Evolutionary conservation across 495 filamentous ascomycete species (phyloP).

Genomic region (Lepraria neglecta): DNA sequence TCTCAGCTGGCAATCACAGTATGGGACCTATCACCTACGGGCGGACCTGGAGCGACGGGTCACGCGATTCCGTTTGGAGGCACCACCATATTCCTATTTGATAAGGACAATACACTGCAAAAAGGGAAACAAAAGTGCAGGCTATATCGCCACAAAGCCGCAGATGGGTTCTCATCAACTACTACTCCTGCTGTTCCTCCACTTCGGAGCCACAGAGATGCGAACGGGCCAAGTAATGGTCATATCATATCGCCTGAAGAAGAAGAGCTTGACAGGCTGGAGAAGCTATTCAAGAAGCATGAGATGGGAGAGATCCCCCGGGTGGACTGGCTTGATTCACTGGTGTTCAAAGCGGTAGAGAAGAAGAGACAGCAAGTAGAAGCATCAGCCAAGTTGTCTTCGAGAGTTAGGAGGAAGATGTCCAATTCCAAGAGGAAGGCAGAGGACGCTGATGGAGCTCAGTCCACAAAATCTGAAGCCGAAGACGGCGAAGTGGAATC

Average conservation of each 20-base stretch:
- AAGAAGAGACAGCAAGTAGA: conserved; percentile 59
- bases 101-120: conserved; percentile 79
- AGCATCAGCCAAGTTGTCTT: conserved; percentile 34
- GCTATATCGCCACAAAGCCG: conserved; percentile 71
- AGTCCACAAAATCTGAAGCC: conserved; percentile 31
- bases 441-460: conserved; percentile 33
- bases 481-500: conserved; percentile 22
- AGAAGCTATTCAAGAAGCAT: conserved; percentile 90
- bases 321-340: conserved; percentile 89
- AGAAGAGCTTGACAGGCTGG: conserved; percentile 73
- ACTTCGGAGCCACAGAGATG: conserved; percentile 43
- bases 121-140: conserved; percentile 91
- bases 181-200: conserved; percentile 64
- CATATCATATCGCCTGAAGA: conserved; percentile 52
- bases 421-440: conserved; percentile 19
- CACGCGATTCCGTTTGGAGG: conserved; percentile 90
- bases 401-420: conserved; percentile 30
- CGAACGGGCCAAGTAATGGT: conserved; percentile 37
- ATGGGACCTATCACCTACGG: conserved; percentile 85
- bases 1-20: conserved; percentile 87
- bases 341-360: conserved; percentile 83
- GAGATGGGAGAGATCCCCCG: conserved; percentile 93
- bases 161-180: conserved; percentile 77
- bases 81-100: conserved; percentile 84
- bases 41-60: conserved; percentile 53